A percentile compares a stretch with the other conserved stretches of the same genome.
phyloP scores from a whole-genome alignment of 768 basidiomycete genomes.

The Amanita brunnescens region DNA sequence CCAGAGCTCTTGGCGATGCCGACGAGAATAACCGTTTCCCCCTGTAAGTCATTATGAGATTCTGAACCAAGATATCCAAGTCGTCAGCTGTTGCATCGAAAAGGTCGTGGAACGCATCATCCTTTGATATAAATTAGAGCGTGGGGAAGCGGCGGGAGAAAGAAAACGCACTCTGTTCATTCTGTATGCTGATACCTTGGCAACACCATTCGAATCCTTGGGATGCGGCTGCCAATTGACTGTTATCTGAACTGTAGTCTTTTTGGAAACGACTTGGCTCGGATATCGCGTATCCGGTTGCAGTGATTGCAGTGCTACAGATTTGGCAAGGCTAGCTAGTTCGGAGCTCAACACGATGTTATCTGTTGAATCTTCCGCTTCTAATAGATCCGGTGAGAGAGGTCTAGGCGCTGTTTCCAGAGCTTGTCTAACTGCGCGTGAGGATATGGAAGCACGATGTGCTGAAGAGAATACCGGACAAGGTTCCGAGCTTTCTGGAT shows the following conservation, averaged over 20 bases:
- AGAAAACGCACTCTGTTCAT: slow-evolving; percentile 45
- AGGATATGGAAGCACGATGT: neutral
- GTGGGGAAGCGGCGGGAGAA: neutral
- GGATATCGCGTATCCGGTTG: slow-evolving; percentile 14
- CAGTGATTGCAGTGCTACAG: slow-evolving; percentile 15
- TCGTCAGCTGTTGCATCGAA: slow-evolving; percentile 63
- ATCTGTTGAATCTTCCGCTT: slow-evolving; percentile 37
- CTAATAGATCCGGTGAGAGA: slow-evolving; percentile 37
- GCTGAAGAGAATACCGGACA: slow-evolving; percentile 38
- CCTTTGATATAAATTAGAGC: slow-evolving; percentile 27
- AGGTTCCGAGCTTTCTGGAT: slow-evolving; percentile 48
- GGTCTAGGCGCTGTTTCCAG: slow-evolving; percentile 32
- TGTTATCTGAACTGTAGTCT: slow-evolving; percentile 38
- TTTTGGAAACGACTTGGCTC: slow-evolving; percentile 22
- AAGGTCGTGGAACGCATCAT: slow-evolving; percentile 52
- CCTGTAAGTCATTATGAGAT: slow-evolving; percentile 53
- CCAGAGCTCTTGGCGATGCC: slow-evolving; percentile 55
- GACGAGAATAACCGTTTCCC: slow-evolving; percentile 61
- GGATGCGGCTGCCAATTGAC: slow-evolving; percentile 68
- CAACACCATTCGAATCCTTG: slow-evolving; percentile 28
- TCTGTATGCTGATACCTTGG: slow-evolving; percentile 40
- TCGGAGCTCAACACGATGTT: slow-evolving; percentile 51
- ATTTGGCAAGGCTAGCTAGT: slow-evolving; percentile 45
- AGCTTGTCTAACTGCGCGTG: slow-evolving; percentile 30
- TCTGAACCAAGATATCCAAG: slow-evolving; percentile 37